Evolutionary conservation across 108 stramenopile genomes (phyloP).

Genomic region (Nannochloropsis granulata): DNA sequence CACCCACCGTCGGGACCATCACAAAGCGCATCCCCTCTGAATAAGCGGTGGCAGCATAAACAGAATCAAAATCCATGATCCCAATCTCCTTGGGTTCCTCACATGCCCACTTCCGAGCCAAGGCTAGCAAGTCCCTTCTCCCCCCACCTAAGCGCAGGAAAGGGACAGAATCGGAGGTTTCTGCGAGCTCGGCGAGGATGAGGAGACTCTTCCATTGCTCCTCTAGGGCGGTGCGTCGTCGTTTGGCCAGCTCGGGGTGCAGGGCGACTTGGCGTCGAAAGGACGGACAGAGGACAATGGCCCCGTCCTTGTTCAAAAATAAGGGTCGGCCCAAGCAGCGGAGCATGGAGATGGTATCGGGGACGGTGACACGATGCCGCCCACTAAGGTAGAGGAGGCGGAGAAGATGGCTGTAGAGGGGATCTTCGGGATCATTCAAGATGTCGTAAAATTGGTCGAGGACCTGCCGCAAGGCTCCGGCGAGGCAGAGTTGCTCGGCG

Average conservation of each 20-base stretch:
- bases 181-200: background rate
- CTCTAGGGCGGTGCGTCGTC: background rate
- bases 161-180: background rate
- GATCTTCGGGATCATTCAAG: background rate
- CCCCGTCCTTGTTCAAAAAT: background rate
- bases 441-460: background rate
- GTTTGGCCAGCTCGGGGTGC: background rate
- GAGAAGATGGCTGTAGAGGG: background rate
- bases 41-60: background rate
- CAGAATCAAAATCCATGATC: background rate
- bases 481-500: background rate
- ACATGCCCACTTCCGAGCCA: background rate
- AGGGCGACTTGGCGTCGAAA: background rate
- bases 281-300: background rate
- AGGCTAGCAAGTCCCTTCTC: background rate
- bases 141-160: background rate
- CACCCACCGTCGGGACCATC: background rate
- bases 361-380: background rate
- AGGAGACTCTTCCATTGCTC: background rate
- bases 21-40: background rate
- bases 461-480: background rate
- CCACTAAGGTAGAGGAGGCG: background rate
- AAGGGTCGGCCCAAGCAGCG: background rate
- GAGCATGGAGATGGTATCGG: background rate
- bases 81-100: background rate